phyloP scores from a whole-genome alignment of 1,284 basidiomycete species.

The Heliocybe sulcata region DNA sequence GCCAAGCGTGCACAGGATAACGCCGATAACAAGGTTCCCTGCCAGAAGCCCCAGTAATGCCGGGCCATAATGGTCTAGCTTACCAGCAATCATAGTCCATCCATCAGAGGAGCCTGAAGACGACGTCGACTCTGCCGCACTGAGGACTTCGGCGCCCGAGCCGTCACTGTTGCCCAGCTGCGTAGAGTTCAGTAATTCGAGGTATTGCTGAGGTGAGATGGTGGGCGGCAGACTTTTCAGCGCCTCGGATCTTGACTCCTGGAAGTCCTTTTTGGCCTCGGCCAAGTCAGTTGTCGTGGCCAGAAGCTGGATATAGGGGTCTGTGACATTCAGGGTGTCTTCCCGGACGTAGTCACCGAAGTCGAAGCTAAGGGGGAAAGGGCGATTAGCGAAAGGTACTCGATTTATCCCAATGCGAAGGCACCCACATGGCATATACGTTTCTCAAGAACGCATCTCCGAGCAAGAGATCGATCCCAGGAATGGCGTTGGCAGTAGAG shows the following conservation, averaged over 20 bases:
- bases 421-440: conserved; percentile 29
- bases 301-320: conserved; percentile 24
- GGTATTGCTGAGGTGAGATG: neutral
- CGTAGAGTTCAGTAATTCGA: neutral
- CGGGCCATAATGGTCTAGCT: neutral
- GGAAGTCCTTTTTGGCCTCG: neutral
- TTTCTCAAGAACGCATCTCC: conserved; percentile 33
- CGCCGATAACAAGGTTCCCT: neutral
- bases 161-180: neutral
- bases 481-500: conserved; percentile 9
- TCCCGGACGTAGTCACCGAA: conserved; percentile 27
- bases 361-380: conserved; percentile 24
- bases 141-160: neutral
- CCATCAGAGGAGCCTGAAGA: neutral
- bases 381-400: too few relatives aligned
- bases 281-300: conserved; percentile 11
- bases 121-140: neutral
- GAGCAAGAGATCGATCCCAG: conserved; percentile 25
- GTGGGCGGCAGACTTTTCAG: neutral
- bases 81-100: neutral
- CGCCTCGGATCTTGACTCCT: neutral
- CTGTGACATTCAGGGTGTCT: conserved; percentile 13
- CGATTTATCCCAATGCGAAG: neutral
- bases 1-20: neutral
- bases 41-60: neutral